Evolutionary conservation across 768 basidiomycete species (phyloP), one percentile per base, ranked within the genome.

Genomic region (Panus rudis): DNA sequence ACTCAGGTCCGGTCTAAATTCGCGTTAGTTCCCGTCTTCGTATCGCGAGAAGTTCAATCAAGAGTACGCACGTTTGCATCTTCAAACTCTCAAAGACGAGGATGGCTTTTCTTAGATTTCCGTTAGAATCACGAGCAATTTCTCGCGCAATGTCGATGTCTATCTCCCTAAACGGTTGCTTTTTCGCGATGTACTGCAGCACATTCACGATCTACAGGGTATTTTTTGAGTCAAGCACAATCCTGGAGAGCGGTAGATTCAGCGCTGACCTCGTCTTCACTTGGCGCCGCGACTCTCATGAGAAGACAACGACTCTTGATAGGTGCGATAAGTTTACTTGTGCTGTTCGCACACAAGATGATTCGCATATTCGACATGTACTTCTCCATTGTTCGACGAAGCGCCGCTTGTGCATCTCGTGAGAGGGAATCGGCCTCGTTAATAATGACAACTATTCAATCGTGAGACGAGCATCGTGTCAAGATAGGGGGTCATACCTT

Each of bases 311-410:
- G 79, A 74, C 87, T 91, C 61, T 88, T 85, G 59, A 99, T 99
- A 4, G 94, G 96, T 1, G 92, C 92, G 57, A 99, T 98, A 42
- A 99, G 83, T 52, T 84, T 84, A 58, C 86, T 87, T 3, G 94
- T 97, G 58, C 88, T 92, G 63, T 92, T 93, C 17, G 93, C 92
- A 59, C 93, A 97, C 1, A 99, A 73, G 52, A 99, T 94, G 55
- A 99, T 84, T 22, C 94, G 81, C 78, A 99, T 78, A 61, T 97
- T 99, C 31, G 84, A 81, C 87, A 96, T 97, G 70, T 94, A 98
- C 64, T 97, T 98, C 61, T 99, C 94, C 94, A 98, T 99, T 8
- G 94, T 99, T 45, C 94, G 75, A 56, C 94, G 82, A 25, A 99
- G 75, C 6, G 94, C 94, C 0, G 94, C 92, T 68, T 99, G 94